phyloP scores from a whole-genome alignment of 345 rosid species.

The Noccaea bulbosa region DNA sequence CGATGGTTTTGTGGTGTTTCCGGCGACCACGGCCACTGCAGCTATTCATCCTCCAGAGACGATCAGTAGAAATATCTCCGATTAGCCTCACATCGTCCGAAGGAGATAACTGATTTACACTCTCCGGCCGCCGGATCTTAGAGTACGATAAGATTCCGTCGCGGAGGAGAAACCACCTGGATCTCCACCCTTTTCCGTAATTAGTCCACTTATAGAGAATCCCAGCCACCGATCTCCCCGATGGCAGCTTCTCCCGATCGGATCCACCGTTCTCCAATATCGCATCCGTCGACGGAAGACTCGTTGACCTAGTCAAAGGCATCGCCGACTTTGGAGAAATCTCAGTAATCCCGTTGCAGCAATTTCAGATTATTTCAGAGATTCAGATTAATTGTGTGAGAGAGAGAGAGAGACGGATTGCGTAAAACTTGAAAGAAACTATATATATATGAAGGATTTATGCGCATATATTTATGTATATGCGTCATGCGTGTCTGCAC shows the following conservation, averaged over 20 bases:
- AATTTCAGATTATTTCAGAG: not conserved
- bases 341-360: conserved; percentile 45
- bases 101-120: conserved; percentile 52
- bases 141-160: conserved; percentile 84
- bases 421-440: conserved; percentile 6
- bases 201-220: conserved; percentile 93
- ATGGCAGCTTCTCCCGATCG: conserved; percentile 30
- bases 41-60: conserved; percentile 61
- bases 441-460: conserved; percentile 11
- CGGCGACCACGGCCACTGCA: conserved; percentile 54
- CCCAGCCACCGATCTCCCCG: conserved; percentile 80
- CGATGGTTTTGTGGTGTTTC: conserved; percentile 68
- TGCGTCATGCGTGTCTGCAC: too few species aligned
- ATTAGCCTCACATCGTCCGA: conserved; percentile 74
- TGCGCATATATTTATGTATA: not conserved
- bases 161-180: conserved; percentile 85
- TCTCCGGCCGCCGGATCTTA: conserved; percentile 73
- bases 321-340: conserved; percentile 54
- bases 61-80: conserved; percentile 69
- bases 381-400: not conserved
- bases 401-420: conserved; percentile 28
- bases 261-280: conserved; percentile 48
- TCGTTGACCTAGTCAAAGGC: conserved; percentile 59
- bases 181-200: conserved; percentile 98
- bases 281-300: conserved; percentile 60